phyloP scores from a whole-genome alignment of 305 asterid species.

The Fraxinus dipetala region DNA sequence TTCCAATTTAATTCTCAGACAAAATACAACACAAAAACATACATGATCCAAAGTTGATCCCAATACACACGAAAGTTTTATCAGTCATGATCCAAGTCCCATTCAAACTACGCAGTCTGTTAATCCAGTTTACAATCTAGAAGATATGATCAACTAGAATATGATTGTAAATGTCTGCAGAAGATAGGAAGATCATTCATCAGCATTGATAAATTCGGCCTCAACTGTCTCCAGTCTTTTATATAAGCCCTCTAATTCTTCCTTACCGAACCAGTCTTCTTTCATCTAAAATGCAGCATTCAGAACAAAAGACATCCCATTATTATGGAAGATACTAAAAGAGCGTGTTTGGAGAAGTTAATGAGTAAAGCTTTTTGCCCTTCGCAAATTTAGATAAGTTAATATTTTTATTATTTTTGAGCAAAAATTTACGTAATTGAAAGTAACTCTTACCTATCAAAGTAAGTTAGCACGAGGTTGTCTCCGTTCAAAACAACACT shows the following conservation, averaged over 20 bases:
- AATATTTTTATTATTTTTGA: background rate
- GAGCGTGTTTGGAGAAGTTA: background rate
- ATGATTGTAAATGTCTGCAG: background rate
- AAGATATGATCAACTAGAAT: background rate
- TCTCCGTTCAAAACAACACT: no score
- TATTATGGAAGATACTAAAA: background rate
- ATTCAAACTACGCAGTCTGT: background rate
- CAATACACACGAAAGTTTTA: background rate
- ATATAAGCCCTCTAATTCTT: constrained; percentile 38
- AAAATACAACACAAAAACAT: background rate
- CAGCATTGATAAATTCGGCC: background rate
- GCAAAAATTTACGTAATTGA: background rate
- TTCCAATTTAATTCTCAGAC: background rate
- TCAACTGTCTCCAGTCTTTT: constrained; percentile 24
- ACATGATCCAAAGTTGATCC: background rate
- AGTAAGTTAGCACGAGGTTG: no score
- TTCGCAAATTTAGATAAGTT: background rate
- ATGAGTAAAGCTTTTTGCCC: background rate
- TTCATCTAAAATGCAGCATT: constrained; percentile 33
- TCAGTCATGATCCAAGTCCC: background rate
- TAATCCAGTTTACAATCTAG: background rate
- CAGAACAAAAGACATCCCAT: background rate
- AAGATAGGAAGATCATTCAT: background rate
- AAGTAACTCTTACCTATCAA: background rate
- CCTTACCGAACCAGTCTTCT: constrained; percentile 43